These are phyloP conservation scores for Aspergillus uvarum DNA, from an alignment of 2,329 filamentous ascomycete species.

Conservation along the genomic window DNA sequence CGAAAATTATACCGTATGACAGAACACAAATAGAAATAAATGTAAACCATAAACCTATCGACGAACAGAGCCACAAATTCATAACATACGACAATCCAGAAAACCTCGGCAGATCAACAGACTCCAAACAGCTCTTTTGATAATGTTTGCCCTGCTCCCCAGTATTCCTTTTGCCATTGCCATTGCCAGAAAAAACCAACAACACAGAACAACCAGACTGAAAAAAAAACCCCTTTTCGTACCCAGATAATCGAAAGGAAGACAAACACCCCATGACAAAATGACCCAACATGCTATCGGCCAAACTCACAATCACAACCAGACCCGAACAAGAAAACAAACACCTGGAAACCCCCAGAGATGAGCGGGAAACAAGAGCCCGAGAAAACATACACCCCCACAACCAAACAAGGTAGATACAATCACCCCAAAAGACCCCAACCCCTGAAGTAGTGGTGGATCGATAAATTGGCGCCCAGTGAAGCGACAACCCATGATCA, in stretches of 20 bases:
- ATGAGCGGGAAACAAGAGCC: constrained; percentile 20
- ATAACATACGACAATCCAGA: constrained; percentile 10
- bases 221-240: constrained; percentile 16
- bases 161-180: constrained; percentile 20
- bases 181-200: constrained; percentile 7
- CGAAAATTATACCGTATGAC: background rate
- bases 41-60: constrained; percentile 1
- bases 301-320: constrained; percentile 22
- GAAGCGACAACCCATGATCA: constrained; percentile 6
- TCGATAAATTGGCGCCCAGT: background rate
- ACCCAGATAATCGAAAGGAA: constrained; percentile 6
- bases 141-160: constrained; percentile 24
- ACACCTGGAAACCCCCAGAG: constrained; percentile 22
- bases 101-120: constrained; percentile 19
- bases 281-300: constrained; percentile 8
- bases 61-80: background rate
- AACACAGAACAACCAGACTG: constrained; percentile 1
- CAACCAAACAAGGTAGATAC: constrained; percentile 13
- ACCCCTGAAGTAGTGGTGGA: constrained; percentile 8
- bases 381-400: constrained; percentile 17
- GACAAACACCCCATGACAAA: constrained; percentile 11
- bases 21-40: constrained; percentile 5
- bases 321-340: constrained; percentile 18
- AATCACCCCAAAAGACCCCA: constrained; percentile 10
- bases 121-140: constrained; percentile 26